A percentile compares a stretch with the other conserved stretches of the same genome.
Conservation (phyloP, 1,139 yeast genomes). For the Diutina ranongensis region DNA sequence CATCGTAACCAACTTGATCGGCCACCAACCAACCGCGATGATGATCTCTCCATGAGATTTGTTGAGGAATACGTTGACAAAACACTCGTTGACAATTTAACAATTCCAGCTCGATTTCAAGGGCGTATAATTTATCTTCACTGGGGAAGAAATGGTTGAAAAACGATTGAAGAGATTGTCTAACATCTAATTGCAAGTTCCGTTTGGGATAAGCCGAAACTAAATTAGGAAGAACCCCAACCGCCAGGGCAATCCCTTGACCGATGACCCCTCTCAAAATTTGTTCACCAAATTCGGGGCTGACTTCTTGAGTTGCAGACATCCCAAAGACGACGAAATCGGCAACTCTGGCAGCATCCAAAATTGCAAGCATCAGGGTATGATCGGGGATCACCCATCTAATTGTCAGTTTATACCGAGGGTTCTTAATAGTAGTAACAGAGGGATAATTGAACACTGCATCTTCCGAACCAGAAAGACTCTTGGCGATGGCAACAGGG, state of each 20-base stretch:
- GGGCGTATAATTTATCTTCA: constrained; percentile 63
- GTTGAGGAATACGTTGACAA: constrained; percentile 81
- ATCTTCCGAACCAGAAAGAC: constrained; percentile 25
- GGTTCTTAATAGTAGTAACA: constrained; percentile 37
- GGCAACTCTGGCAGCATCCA: constrained; percentile 83
- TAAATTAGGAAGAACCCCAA: constrained; percentile 75
- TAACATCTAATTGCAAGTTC: constrained; percentile 67
- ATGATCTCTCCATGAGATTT: constrained; percentile 83
- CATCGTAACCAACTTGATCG: constrained; percentile 33
- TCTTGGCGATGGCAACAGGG: constrained; percentile 39
- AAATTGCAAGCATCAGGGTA: constrained; percentile 49
- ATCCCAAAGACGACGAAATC: constrained; percentile 83
- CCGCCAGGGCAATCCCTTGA: constrained; percentile 81
- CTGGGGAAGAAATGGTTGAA: constrained; percentile 86
- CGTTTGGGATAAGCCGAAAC: constrained; percentile 55
- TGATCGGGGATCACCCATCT: constrained; percentile 70
- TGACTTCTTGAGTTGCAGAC: constrained; percentile 79
- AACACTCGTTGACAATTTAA: constrained; percentile 59
- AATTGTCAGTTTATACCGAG: constrained; percentile 63
- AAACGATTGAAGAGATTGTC: constrained; percentile 71
- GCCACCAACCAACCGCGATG: constrained; percentile 74
- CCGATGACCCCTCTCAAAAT: constrained; percentile 77
- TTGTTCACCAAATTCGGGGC: constrained; percentile 70
- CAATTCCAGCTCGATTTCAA: constrained; percentile 60
- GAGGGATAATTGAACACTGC: constrained; percentile 28